Evolutionary conservation across 1,284 basidiomycete species (phyloP), one percentile per base, ranked within the genome.

Genomic region (Marasmius sp.): DNA sequence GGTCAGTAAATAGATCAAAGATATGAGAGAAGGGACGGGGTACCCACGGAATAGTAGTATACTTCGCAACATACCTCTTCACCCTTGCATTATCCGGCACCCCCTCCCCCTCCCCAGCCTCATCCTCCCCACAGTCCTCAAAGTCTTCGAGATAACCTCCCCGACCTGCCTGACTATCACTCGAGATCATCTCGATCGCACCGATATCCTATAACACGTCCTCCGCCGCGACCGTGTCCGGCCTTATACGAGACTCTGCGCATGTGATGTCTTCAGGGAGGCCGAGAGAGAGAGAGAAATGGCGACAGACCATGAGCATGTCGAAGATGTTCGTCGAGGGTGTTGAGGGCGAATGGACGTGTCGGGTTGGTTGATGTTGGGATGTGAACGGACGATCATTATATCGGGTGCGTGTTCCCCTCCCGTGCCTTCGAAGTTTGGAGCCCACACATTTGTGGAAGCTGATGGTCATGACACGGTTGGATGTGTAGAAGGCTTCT

Each of bases 341-440:
- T 99, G 73, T 99, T 99, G 48, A 81, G 82, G 4, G 94, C 86
- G 72, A 90, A 99, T 1, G 97, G 97, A 49, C 97, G 82, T 0
- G 97, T 99, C 2, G 97, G 97, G 72, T 97, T 99, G 4, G 97
- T 99, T 6, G 97, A 99, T 95, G 65, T 99, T 97, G 2, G 88
- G 78, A 37, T 89, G 86, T 47, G 93, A 94, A 67, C 95, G 97
- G 22, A 98, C 96, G 14, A 94, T 90, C 71, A 99, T 97, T 74
- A 99, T 98, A 71, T 99, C 97, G 0, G 97, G 97, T 2, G 97
- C 97, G 72, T 98, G 97, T 3, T 97, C 97, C 27, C 97, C 97
- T 61, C 92, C 94, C 55, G 95, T 95, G 49, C 95, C 95, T 78
- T 97, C 95, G 0, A 88, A 95, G 71, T 98, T n/a, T n/a, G n/a